These are phyloP conservation scores for Diospyros kaki DNA, from an alignment of 148 eudicot species.

Conservation along the genomic window DNA sequence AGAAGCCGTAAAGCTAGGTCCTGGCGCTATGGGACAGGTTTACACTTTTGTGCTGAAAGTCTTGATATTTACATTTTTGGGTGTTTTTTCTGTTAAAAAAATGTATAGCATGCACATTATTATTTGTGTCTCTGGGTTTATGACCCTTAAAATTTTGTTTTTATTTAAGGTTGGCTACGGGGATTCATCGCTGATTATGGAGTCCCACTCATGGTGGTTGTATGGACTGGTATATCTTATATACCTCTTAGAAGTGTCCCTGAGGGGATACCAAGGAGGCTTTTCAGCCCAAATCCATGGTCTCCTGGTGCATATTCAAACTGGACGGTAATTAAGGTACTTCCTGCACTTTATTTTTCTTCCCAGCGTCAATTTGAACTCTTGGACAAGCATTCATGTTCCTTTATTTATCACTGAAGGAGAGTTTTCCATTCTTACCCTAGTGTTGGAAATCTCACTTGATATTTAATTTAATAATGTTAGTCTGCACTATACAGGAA, in stretches of 20 bases:
- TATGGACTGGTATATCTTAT: conserved; percentile 94
- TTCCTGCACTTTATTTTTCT: not conserved
- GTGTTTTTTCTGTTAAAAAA: not conserved
- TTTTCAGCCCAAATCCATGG: conserved; percentile 98
- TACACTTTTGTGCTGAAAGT: conserved; percentile 10
- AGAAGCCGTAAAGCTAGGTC: conserved; percentile 94
- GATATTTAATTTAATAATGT: too few relatives aligned
- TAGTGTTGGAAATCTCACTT: conserved; percentile 1
- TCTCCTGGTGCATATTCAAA: conserved; percentile 94
- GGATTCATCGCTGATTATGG: conserved; percentile 95
- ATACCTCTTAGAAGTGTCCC: conserved; percentile 80
- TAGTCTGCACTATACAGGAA: conserved; percentile 37
- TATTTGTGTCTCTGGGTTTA: not conserved
- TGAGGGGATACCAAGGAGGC: conserved; percentile 86
- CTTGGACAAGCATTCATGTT: not conserved
- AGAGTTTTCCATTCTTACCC: not conserved
- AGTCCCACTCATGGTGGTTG: conserved; percentile 93
- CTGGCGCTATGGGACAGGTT: conserved; percentile 99
- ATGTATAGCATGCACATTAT: not conserved
- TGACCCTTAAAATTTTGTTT: conserved; percentile 13
- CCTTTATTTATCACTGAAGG: not conserved
- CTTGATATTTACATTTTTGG: not conserved
- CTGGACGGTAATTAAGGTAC: conserved; percentile 95
- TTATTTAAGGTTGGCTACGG: conserved; percentile 69
- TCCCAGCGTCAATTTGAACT: not conserved